Base-by-base conservation (phyloP, 1,284 basidiomycete species). In the Moesziomyces parantarcticus region DNA sequence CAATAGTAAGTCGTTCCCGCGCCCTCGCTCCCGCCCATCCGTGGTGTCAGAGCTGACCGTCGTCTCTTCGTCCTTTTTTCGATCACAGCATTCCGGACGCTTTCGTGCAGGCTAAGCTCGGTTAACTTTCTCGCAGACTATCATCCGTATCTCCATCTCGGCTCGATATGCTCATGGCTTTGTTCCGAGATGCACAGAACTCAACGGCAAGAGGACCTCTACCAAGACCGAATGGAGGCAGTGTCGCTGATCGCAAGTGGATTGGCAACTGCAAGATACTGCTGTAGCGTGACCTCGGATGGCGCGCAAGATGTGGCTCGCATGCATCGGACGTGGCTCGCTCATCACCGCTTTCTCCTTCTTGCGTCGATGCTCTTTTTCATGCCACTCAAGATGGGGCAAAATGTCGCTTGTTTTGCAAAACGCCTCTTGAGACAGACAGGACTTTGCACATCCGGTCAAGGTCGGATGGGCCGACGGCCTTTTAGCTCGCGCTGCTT, bases 41-140 rank as follows among this genome's bases (percentile, higher is more conserved):
- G 6, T 32, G 7, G 39, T 25, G 42, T 23, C 22, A 26, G 25
- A 23, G 29, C 44, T 57, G 39, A 52, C 45, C 11, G 1, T 40
- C 32, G 13, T 18, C 18, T 13, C 22, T 3, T 32, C 16, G 18
- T 21, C 26, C 32, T 54, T 20, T 13, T 34, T 21, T 10, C 11
- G 3, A 13, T 13, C 3, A 8, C 50, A 76, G 73, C 53, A 75
- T 77, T n/a, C 66, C 75, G 18, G 73, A 75, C 47, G 75, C 73
- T 23, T 70, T 75, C 42, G 73, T 77, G 44, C 71, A 71, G 25
- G 75, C 75, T 5, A 77, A 75, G 59, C 61, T 69, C 6, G 75
- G 62, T 56, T 77, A 32, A 64, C n/a, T 4, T 16, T 44, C 32
- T 18, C 21, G 8, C 42, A 21, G 21, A 39, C 42, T 45, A 42